Evolutionary conservation across 495 filamentous ascomycete genomes (phyloP).

Genomic region (Podospora australis): DNA sequence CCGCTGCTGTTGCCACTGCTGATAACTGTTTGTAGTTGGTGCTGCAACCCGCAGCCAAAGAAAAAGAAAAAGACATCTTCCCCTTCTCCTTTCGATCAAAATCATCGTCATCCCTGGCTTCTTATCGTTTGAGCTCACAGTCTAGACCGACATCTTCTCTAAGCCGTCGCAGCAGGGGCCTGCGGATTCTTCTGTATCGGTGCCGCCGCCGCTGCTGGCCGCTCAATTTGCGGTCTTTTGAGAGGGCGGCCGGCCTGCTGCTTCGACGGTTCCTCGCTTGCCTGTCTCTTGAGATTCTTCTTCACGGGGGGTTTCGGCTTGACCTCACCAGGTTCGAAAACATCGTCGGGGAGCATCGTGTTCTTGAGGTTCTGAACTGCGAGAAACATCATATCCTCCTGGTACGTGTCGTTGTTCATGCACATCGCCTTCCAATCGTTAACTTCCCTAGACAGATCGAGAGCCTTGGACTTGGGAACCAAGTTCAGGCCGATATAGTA

Average conservation of each 20-base stretch:
- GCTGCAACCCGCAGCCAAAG: neutral
- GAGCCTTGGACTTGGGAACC: slow-evolving; percentile 45
- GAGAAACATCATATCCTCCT: slow-evolving; percentile 52
- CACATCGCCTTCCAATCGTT: slow-evolving; percentile 67
- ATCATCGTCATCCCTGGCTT: neutral
- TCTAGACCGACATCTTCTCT: neutral
- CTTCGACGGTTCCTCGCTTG: slow-evolving; percentile 13
- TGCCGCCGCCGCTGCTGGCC: neutral
- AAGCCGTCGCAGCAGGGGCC: neutral
- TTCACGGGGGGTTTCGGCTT: slow-evolving; percentile 61
- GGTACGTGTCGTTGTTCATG: slow-evolving; percentile 57
- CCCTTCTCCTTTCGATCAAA: neutral
- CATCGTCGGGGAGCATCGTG: slow-evolving; percentile 79
- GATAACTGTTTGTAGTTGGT: neutral
- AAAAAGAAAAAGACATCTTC: neutral
- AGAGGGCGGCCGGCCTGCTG: too few species aligned
- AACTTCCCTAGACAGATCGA: slow-evolving; percentile 66
- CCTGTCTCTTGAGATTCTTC: slow-evolving; percentile 30
- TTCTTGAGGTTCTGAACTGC: slow-evolving; percentile 70
- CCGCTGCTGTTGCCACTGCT: neutral
- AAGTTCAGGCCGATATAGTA: slow-evolving; percentile 32
- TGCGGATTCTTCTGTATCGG: neutral
- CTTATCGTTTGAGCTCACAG: neutral
- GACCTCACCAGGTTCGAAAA: slow-evolving; percentile 76
- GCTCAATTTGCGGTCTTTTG: too few species aligned